These are phyloP conservation scores for Circinella minor DNA, from an alignment of 371 early-diverging fungal genomes.

Conservation along the genomic window DNA sequence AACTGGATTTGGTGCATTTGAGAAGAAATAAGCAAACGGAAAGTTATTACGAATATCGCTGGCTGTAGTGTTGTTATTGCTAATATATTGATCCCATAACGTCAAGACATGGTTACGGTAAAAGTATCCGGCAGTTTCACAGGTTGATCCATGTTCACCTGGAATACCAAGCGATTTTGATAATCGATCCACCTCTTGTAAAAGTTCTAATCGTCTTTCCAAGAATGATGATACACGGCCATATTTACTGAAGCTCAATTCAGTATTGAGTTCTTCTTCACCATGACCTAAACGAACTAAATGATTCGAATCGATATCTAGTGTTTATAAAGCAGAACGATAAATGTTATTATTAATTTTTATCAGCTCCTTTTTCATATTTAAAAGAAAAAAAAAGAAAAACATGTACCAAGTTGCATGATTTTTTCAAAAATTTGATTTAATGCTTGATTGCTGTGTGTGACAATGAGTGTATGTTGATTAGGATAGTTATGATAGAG, in stretches of 20 bases:
- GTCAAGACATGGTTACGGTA: conserved; percentile 75
- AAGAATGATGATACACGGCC: conserved; percentile 93
- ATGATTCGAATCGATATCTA: conserved; percentile 90
- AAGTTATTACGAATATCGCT: conserved; percentile 57
- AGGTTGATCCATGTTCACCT: conserved; percentile 89
- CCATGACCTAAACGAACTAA: conserved; percentile 95
- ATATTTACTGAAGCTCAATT: conserved; percentile 84
- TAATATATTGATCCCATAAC: conserved; percentile 78
- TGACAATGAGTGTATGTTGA: conserved; percentile 89
- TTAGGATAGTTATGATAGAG: conserved; percentile 89
- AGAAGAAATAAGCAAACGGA: conserved; percentile 84
- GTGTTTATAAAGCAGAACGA: background rate
- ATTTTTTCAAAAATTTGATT: conserved; percentile 96
- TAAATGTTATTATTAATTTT: background rate
- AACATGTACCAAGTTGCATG: conserved; percentile 53
- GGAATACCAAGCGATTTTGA: conserved; percentile 71
- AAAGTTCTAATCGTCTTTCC: conserved; percentile 77
- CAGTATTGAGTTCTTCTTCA: conserved; percentile 85
- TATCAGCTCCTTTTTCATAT: background rate
- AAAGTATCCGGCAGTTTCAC: conserved; percentile 94
- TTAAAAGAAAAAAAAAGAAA: background rate
- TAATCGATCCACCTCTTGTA: conserved; percentile 78
- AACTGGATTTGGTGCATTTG: conserved; percentile 74
- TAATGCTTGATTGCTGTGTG: conserved; percentile 95
- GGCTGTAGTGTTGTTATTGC: conserved; percentile 12